Conservation (phyloP, 164 flowering plant species). For the Stephania yunnanensis region DNA sequence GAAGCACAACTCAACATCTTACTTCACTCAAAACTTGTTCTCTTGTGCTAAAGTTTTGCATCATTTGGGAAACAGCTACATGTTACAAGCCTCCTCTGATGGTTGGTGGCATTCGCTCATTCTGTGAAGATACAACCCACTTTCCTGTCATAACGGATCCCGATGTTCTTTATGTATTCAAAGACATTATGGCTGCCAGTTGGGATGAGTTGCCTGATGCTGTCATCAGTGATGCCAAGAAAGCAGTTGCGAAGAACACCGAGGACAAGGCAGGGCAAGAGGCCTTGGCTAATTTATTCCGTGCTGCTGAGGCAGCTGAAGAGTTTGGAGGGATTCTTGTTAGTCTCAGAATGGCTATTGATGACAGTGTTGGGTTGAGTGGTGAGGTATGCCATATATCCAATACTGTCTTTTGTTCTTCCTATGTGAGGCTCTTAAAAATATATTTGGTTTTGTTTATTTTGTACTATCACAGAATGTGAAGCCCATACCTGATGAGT, state of each 20-base stretch:
- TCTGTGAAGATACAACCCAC: constrained; percentile 56
- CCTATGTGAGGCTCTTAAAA: background rate
- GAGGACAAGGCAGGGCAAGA: constrained; percentile 77
- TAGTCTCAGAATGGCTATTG: constrained; percentile 73
- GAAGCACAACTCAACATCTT: background rate
- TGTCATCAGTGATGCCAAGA: constrained; percentile 46
- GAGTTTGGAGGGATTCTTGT: constrained; percentile 62
- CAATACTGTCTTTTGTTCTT: background rate
- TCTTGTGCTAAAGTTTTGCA: background rate
- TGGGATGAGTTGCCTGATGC: constrained; percentile 77
- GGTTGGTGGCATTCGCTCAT: constrained; percentile 47
- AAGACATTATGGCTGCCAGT: constrained; percentile 73
- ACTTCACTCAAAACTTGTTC: background rate
- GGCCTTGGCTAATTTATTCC: constrained; percentile 53
- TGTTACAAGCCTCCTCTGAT: constrained; percentile 34
- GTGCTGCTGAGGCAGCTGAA: constrained; percentile 90
- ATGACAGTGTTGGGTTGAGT: constrained; percentile 70
- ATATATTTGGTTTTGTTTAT: background rate
- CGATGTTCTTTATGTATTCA: constrained; percentile 58
- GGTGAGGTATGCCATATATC: constrained; percentile 62
- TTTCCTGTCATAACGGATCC: constrained; percentile 62
- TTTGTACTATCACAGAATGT: constrained; percentile 43
- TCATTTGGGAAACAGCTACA: constrained; percentile 14
- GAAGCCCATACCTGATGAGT: constrained; percentile 51
- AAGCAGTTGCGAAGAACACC: constrained; percentile 58